These are phyloP conservation scores for Podaxis mareebaensis DNA, from an alignment of 768 basidiomycete genomes.

Conservation along the genomic window DNA sequence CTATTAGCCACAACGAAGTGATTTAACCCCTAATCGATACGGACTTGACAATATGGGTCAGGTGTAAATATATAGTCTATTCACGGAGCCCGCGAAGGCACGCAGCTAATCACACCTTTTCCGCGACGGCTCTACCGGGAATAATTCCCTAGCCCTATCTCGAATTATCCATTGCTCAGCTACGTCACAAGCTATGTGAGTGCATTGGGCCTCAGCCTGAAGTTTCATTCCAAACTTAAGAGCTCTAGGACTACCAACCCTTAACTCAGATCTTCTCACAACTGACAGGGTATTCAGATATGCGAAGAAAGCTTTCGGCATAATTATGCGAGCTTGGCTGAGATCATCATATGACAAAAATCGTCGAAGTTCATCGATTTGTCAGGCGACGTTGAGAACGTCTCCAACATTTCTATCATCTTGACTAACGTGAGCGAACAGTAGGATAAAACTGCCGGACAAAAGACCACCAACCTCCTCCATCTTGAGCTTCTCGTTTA, in stretches of 20 bases:
- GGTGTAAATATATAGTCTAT: too few species aligned
- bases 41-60: background rate
- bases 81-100: too few species aligned
- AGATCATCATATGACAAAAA: conserved; percentile 76
- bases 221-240: too few species aligned
- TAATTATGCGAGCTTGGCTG: conserved; percentile 53
- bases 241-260: too few species aligned
- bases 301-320: background rate
- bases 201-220: too few species aligned
- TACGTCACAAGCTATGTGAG: too few species aligned
- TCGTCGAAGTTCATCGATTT: conserved; percentile 67
- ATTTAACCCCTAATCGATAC: conserved; percentile 37
- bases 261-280: too few species aligned
- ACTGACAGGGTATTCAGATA: too few species aligned
- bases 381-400: conserved; percentile 70
- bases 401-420: conserved; percentile 81
- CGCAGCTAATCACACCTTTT: too few species aligned
- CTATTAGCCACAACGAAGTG: conserved; percentile 31
- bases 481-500: conserved; percentile 71
- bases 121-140: too few species aligned
- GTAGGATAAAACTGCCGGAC: background rate
- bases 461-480: conserved; percentile 58
- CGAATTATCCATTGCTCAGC: too few species aligned
- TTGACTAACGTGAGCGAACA: conserved; percentile 26
- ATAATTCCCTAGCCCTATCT: too few species aligned